A percentile compares a stretch with the other conserved stretches of the same genome.
These are phyloP conservation scores for Chrysosporium keratinophilum DNA, from an alignment of 2,329 filamentous ascomycete species.

Conservation along the genomic window DNA sequence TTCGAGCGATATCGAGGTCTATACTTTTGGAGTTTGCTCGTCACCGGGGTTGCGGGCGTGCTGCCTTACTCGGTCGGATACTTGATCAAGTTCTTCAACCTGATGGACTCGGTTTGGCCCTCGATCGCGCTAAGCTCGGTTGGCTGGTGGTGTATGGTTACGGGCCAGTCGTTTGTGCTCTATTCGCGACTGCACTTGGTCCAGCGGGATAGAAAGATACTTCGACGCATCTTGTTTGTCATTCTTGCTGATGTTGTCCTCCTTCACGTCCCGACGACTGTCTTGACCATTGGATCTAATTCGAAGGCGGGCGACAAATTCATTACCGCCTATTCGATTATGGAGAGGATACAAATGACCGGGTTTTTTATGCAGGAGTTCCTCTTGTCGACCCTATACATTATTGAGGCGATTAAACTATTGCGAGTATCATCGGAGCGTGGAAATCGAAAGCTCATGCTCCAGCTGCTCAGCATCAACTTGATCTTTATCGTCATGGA, in stretches of 20 bases:
- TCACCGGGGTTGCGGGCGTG: slow-evolving; percentile 36
- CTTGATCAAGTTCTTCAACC: slow-evolving; percentile 38
- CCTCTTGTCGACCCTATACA: slow-evolving; percentile 41
- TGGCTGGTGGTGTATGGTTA: slow-evolving; percentile 32
- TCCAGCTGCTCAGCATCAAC: slow-evolving; percentile 42
- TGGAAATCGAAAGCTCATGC: slow-evolving; percentile 38
- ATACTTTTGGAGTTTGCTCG: slow-evolving; percentile 43
- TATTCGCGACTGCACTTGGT: slow-evolving; percentile 35
- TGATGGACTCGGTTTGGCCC: slow-evolving; percentile 36
- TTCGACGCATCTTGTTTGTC: slow-evolving; percentile 29
- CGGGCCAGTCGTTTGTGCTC: slow-evolving; percentile 32
- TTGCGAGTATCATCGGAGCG: slow-evolving; percentile 38
- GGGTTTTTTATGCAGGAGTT: slow-evolving; percentile 42
- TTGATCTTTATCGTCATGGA: slow-evolving; percentile 40
- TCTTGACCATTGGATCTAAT: slow-evolving; percentile 29
- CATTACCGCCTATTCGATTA: slow-evolving; percentile 25
- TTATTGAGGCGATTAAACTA: slow-evolving; percentile 44
- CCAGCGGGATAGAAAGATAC: slow-evolving; percentile 22
- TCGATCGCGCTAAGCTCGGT: slow-evolving; percentile 25
- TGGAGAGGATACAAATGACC: slow-evolving; percentile 42
- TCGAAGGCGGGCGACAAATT: slow-evolving; percentile 19
- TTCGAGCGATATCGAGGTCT: slow-evolving; percentile 39
- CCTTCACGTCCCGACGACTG: slow-evolving; percentile 29
- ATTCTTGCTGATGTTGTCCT: slow-evolving; percentile 30
- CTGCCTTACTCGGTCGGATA: slow-evolving; percentile 40